These are phyloP conservation scores for Sporisorium scitamineum DNA, from an alignment of 1,284 basidiomycete species.

Conservation along the genomic window DNA sequence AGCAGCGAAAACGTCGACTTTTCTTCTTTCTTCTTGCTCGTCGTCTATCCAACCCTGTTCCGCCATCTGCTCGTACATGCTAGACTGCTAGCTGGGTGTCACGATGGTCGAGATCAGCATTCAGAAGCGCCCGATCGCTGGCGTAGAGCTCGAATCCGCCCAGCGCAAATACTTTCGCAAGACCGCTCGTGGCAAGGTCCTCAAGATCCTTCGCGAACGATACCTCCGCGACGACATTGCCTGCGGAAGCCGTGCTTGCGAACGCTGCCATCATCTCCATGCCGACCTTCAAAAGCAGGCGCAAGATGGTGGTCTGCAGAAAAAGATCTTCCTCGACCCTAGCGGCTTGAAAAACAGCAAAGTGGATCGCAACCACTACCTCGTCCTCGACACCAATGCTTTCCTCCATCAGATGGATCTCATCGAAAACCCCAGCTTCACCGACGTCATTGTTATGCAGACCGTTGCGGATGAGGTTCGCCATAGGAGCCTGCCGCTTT, in stretches of 20 bases:
- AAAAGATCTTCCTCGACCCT: conserved; percentile 67
- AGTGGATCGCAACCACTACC: conserved; percentile 74
- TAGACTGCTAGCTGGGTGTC: neutral
- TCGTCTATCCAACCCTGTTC: neutral
- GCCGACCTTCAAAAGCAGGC: conserved; percentile 43
- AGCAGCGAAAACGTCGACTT: neutral
- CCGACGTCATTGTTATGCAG: conserved; percentile 80
- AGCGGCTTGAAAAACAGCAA: conserved; percentile 50
- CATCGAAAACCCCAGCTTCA: conserved; percentile 61
- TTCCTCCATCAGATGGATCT: conserved; percentile 80
- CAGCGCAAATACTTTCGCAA: conserved; percentile 73
- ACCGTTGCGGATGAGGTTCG: conserved; percentile 96
- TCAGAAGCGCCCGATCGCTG: conserved; percentile 62
- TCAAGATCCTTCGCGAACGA: conserved; percentile 93
- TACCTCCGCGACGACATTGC: conserved; percentile 92
- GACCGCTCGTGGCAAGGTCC: conserved; percentile 91
- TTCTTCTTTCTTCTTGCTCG: neutral
- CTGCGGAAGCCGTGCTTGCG: conserved; percentile 85
- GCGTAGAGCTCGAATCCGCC: conserved; percentile 47
- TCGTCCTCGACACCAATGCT: conserved; percentile 95
- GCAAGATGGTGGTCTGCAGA: conserved; percentile 73
- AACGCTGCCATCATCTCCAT: conserved; percentile 62
- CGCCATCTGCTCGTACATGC: neutral
- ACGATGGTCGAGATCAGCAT: conserved; percentile 61
- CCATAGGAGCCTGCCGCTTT: conserved; percentile 91